Evolutionary conservation across 306 rosid species (phyloP), one percentile per base, ranked within the genome.

Genomic region (Begonia masoniana): DNA sequence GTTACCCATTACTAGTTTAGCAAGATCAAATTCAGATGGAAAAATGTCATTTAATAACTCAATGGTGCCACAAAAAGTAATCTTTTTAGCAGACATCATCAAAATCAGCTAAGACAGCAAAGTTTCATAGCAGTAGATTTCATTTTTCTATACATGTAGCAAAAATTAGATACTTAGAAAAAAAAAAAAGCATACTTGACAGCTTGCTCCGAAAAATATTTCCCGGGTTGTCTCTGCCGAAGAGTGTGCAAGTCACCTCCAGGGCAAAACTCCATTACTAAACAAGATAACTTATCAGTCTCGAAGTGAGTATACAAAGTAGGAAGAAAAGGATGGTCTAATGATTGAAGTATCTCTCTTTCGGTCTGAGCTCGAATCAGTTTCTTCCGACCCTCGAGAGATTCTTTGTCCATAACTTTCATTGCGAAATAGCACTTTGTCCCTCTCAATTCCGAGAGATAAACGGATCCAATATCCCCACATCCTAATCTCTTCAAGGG

Each of bases 241-340:
- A 76, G 78, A 19, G 82, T 76, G 61, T 76, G 82, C 67, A 76
- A 62, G 64, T 76, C 82, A 24, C 82, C 82, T 13, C 82, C 82
- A 8, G 82, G 82, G 68, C 82, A 76, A 56, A 71, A 76, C 66
- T 76, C 82, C 82, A 76, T 76, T 43, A 76, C 78, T 64, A 76
- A 52, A 64, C 82, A 76, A 23, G 82, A 76, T 51, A 68, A 71
- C 23, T 76, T 76, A 41, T 76, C 78, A 0, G 81, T 71, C 62
- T 76, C 81, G 17, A 76, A 76, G 42, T 76, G 77, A 31, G 71
- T 60, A 50, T 76, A 76, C 4, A 76, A 48, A 10, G 82, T 61
- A 8, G 82, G 82, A 49, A 76, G 75, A 71, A 76, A 76, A 23
- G 82, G 82, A 58, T 76, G 82, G 63, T 76, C 82, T 36, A 76